Conservation (phyloP, 495 filamentous ascomycete species). For the Xylona heveae region DNA sequence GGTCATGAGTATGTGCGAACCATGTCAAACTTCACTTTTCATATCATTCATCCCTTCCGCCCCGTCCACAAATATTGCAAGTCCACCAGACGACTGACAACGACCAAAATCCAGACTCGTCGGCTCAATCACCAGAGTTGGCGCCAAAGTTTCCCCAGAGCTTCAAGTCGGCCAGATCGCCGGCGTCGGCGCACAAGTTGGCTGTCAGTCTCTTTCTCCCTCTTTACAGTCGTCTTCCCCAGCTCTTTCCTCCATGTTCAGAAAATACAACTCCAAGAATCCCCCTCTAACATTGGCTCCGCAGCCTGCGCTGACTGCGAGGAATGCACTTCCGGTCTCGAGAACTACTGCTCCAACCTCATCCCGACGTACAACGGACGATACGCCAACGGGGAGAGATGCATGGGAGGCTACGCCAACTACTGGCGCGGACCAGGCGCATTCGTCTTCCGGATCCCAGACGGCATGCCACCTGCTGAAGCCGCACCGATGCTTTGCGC, state of each 20-base stretch:
- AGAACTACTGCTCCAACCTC: conserved; percentile 42
- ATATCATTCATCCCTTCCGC: neutral
- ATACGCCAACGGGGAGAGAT: too few species aligned
- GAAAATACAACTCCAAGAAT: too few species aligned
- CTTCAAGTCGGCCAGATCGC: conserved; percentile 31
- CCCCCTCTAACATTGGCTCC: too few species aligned
- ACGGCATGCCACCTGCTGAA: neutral
- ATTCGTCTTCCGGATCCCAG: neutral
- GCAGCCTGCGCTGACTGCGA: conserved; percentile 54
- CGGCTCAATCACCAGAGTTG: conserved; percentile 27
- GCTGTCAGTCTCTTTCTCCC: conserved; percentile 30
- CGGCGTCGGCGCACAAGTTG: conserved; percentile 34
- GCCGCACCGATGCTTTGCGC: conserved; percentile 23
- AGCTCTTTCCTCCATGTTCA: too few species aligned
- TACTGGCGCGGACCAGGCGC: neutral
- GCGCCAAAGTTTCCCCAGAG: conserved; percentile 30
- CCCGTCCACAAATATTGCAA: conserved; percentile 7
- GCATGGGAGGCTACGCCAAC: too few species aligned
- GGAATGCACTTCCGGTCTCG: conserved; percentile 37
- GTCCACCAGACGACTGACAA: conserved; percentile 1
- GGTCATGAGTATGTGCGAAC: conserved; percentile 25
- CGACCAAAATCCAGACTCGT: conserved; percentile 18
- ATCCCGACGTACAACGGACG: conserved; percentile 8
- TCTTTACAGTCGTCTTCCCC: conserved; percentile 37
- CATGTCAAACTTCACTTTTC: neutral